Percentiles rank a stretch among this genome's conserved stretches.
Evolutionary conservation across 2,329 filamentous ascomycete species (phyloP).

Genomic region (Exophiala sideris): DNA sequence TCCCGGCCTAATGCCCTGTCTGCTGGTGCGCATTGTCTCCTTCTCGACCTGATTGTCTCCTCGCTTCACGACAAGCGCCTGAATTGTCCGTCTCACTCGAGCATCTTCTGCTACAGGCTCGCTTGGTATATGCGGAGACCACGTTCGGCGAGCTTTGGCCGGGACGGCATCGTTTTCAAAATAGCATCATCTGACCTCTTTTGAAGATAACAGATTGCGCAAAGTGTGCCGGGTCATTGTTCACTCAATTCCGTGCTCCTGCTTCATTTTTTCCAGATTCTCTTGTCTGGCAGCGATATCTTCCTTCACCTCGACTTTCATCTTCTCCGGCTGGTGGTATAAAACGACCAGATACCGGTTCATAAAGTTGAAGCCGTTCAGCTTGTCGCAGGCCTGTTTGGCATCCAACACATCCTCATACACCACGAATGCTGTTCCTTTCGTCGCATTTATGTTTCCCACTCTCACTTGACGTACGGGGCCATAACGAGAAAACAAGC

Average conservation of each 20-base stretch:
- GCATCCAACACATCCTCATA: conserved; percentile 99
- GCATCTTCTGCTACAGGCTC: no score
- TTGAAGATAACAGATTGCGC: not conserved
- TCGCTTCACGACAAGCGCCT: not conserved
- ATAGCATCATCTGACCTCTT: not conserved
- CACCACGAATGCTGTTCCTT: conserved; percentile 97
- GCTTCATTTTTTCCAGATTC: conserved; percentile 97
- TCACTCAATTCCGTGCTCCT: conserved; percentile 98
- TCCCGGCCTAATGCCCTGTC: not conserved
- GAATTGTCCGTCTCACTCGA: no score
- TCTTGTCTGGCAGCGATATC: conserved; percentile 91
- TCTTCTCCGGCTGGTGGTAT: conserved; percentile 75
- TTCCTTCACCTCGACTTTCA: conserved; percentile 76
- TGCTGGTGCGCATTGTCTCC: not conserved
- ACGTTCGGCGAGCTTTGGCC: no score
- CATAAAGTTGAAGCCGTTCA: conserved; percentile 99
- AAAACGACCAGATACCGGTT: conserved; percentile 93
- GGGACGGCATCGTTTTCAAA: not conserved
- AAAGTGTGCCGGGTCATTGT: not conserved
- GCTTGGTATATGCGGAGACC: no score
- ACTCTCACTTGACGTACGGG: conserved; percentile 97
- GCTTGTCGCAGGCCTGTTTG: conserved; percentile 97
- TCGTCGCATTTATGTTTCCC: conserved; percentile 94
- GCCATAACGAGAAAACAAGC: conserved; percentile 97
- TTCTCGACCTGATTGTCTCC: not conserved